Conservation (phyloP, 23 red algal genomes). For the Pyropia yezoensis region DNA sequence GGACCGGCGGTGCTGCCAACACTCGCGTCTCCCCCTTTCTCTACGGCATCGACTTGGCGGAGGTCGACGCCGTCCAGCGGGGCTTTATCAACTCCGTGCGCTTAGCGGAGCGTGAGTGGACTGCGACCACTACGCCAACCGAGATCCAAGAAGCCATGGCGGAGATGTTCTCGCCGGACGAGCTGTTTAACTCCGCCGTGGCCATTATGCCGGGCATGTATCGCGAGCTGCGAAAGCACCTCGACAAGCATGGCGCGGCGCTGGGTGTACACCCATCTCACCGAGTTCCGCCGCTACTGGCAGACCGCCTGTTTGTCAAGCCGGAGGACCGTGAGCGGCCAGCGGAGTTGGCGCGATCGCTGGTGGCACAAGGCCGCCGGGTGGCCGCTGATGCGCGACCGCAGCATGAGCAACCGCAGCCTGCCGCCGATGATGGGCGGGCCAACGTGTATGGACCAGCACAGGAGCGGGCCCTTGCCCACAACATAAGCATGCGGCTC, state of each 20-base stretch:
- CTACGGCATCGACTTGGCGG: too few relatives aligned
- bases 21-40: too few relatives aligned
- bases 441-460: neutral
- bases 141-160: too few relatives aligned
- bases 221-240: conserved; percentile 8
- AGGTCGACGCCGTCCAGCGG: too few relatives aligned
- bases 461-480: neutral
- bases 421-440: neutral
- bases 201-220: neutral
- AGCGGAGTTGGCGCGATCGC: neutral
- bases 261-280: conserved; percentile 11
- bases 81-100: too few relatives aligned
- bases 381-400: neutral
- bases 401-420: neutral
- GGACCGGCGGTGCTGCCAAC: too few relatives aligned
- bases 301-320: conserved; percentile 4
- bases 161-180: neutral
- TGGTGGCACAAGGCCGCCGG: neutral
- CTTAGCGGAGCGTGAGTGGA: too few relatives aligned
- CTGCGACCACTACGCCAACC: too few relatives aligned
- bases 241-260: conserved; percentile 1
- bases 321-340: conserved; percentile 2
- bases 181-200: neutral
- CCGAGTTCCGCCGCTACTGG: neutral
- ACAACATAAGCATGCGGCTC: conserved; percentile 12